These are phyloP conservation scores for Colletotrichum sp. DNA, from an alignment of 2,329 filamentous ascomycete genomes.

Conservation along the genomic window DNA sequence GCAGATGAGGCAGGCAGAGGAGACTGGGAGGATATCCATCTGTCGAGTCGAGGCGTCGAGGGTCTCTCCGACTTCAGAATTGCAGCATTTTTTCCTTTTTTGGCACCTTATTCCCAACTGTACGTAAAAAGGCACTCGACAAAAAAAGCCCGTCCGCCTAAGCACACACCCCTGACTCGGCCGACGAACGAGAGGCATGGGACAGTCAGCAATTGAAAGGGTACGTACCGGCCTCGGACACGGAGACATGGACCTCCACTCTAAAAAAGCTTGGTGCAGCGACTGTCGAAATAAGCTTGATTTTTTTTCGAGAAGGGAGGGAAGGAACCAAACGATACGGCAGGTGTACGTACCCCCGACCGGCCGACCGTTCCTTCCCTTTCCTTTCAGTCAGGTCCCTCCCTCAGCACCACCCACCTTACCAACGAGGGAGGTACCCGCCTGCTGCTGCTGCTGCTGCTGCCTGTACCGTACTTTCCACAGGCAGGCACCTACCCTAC, in stretches of 20 bases:
- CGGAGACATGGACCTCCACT: conserved; percentile 13
- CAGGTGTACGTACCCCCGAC: background rate
- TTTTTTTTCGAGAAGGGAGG: conserved; percentile 16
- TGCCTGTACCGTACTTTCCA: background rate
- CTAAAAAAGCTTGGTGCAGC: conserved; percentile 19
- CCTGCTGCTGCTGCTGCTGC: too few species aligned
- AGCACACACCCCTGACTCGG: background rate
- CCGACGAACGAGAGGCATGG: background rate
- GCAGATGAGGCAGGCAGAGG: background rate
- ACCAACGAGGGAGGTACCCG: background rate
- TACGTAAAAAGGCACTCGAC: background rate
- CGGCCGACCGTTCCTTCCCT: background rate
- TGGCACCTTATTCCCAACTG: background rate
- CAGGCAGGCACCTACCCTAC: background rate
- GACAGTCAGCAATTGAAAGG: background rate
- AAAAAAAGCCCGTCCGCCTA: background rate
- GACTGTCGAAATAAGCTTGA: conserved; percentile 25
- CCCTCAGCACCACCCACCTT: background rate
- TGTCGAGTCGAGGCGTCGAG: background rate
- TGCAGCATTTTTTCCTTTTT: background rate
- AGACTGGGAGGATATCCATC: background rate
- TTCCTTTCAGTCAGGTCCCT: background rate
- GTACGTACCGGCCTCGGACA: background rate
- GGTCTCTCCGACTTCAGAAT: background rate
- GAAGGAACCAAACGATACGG: background rate